Evolutionary conservation across 306 rosid genomes (phyloP).

Genomic region (Trifolium subterraneum): DNA sequence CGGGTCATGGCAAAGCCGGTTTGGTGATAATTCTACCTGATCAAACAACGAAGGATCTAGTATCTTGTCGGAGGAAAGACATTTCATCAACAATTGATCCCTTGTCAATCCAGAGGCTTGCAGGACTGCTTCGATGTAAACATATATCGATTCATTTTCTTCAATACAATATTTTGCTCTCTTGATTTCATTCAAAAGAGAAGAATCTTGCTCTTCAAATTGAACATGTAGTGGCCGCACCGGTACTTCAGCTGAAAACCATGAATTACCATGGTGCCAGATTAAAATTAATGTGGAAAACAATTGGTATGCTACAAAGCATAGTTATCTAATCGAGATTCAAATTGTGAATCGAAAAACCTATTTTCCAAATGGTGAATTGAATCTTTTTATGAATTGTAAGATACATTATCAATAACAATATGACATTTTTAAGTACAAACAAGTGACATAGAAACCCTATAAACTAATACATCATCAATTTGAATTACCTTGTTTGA

Average conservation of each 20-base stretch:
- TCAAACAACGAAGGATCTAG: slow-evolving; percentile 65
- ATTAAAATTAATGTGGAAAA: slow-evolving; percentile 24
- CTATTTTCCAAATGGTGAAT: neutral
- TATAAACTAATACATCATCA: too few relatives aligned
- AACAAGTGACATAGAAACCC: neutral
- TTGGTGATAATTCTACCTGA: slow-evolving; percentile 61
- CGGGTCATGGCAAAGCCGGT: slow-evolving; percentile 60
- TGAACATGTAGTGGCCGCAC: slow-evolving; percentile 60
- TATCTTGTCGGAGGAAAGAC: slow-evolving; percentile 74
- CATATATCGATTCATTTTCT: slow-evolving; percentile 63
- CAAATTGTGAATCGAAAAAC: neutral
- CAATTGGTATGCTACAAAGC: slow-evolving; percentile 21
- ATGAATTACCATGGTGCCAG: slow-evolving; percentile 43
- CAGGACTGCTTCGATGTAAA: slow-evolving; percentile 63
- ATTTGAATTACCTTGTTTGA: too few relatives aligned
- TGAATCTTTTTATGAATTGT: neutral
- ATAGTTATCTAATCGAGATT: neutral
- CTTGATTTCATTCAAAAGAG: slow-evolving; percentile 50
- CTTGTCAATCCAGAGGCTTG: slow-evolving; percentile 69
- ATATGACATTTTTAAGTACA: neutral
- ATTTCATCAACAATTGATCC: slow-evolving; percentile 65
- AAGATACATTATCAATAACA: neutral
- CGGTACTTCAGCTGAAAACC: slow-evolving; percentile 57
- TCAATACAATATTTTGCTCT: slow-evolving; percentile 49
- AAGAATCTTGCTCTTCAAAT: slow-evolving; percentile 69